Conservation (phyloP, 1,284 basidiomycete species). For the Malassezia caprae region DNA sequence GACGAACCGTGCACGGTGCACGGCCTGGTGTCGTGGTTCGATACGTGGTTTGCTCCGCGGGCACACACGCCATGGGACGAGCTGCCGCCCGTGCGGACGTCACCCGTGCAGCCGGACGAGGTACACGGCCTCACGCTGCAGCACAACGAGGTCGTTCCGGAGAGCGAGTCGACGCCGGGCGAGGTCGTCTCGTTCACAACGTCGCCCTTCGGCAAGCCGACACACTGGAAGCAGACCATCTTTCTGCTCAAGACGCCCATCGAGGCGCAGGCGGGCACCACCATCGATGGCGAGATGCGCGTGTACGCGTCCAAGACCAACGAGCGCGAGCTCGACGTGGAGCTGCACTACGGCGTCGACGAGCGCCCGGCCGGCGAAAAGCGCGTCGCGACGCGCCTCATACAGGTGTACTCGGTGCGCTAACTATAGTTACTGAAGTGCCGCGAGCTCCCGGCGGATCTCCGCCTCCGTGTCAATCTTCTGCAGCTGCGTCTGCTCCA, state of each 20-base stretch:
- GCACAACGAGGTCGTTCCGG: constrained; percentile 57
- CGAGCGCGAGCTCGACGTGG: constrained; percentile 76
- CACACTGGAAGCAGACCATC: constrained; percentile 97
- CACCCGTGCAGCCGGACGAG: constrained; percentile 19
- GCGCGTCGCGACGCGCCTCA: constrained; percentile 12
- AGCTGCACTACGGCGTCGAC: constrained; percentile 69
- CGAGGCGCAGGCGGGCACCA: constrained; percentile 62
- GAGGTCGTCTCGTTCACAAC: constrained; percentile 77
- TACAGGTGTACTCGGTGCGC: constrained; percentile 16
- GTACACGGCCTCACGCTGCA: constrained; percentile 68
- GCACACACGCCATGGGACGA: constrained; percentile 5
- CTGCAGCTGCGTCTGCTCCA: constrained; percentile 85
- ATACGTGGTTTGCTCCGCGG: constrained; percentile 42
- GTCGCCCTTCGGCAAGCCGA: constrained; percentile 70
- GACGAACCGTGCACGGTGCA: constrained; percentile 21
- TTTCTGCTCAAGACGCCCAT: constrained; percentile 78
- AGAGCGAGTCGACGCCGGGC: constrained; percentile 44
- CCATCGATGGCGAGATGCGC: constrained; percentile 69
- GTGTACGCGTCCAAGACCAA: constrained; percentile 73
- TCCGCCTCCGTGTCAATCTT: constrained; percentile 83
- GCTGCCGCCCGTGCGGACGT: constrained; percentile 22
- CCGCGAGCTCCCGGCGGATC: constrained; percentile 66
- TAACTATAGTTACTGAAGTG: constrained; percentile 47
- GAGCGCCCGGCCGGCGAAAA: constrained; percentile 1
- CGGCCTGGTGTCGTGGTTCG: constrained; percentile 45